Conservation (phyloP, 2,329 filamentous ascomycete species). For the Ophiostoma populinum region DNA sequence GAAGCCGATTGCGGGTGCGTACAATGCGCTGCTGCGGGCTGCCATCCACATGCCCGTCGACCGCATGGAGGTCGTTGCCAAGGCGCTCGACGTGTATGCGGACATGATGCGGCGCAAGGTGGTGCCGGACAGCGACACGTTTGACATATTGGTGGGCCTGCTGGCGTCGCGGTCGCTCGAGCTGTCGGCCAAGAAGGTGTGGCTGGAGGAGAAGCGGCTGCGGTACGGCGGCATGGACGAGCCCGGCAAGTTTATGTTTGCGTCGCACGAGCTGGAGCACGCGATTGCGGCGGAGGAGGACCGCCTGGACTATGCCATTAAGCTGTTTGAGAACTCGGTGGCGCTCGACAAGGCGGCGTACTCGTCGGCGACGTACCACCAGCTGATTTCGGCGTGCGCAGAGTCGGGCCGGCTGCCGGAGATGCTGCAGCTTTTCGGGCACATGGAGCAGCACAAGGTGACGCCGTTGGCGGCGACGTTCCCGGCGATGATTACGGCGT, state of each 20-base stretch:
- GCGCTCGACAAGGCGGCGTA: constrained; percentile 46
- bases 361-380: constrained; percentile 66
- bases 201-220: constrained; percentile 62
- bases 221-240: constrained; percentile 78
- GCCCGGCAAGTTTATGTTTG: constrained; percentile 71
- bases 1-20: constrained; percentile 67
- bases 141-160: constrained; percentile 70
- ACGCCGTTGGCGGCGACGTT: constrained; percentile 69
- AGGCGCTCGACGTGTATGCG: constrained; percentile 85
- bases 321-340: constrained; percentile 66
- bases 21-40: constrained; percentile 76
- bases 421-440: constrained; percentile 79
- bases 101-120: constrained; percentile 87
- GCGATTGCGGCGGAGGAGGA: constrained; percentile 78
- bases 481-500: constrained; percentile 87
- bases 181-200: constrained; percentile 52
- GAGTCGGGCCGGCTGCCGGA: constrained; percentile 64
- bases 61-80: constrained; percentile 70
- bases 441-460: constrained; percentile 69
- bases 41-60: constrained; percentile 67
- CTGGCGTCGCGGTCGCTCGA: constrained; percentile 69
- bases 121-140: constrained; percentile 66
- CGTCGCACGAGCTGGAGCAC: constrained; percentile 73
- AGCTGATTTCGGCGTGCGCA: constrained; percentile 76
- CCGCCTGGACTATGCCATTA: constrained; percentile 67